phyloP scores from a whole-genome alignment of 2,329 filamentous ascomycete species.

The Fusarium odoratissimum region DNA sequence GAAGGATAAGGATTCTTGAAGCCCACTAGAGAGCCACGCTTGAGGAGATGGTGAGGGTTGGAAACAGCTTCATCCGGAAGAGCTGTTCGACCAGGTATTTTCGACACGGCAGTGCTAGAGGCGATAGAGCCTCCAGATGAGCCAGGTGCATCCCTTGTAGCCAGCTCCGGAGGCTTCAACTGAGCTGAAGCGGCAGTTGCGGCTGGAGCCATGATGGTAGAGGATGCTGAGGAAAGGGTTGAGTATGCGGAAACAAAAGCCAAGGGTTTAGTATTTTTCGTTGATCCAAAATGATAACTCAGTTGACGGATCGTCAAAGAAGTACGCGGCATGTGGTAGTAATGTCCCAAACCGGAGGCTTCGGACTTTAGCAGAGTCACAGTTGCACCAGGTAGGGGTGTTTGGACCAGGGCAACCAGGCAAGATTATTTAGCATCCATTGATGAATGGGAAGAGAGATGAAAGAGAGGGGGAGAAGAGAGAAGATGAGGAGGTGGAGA shows the following conservation, averaged over 20 bases:
- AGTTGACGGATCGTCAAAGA: conserved; percentile 35
- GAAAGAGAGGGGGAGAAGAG: neutral
- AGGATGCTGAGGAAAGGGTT: conserved; percentile 20
- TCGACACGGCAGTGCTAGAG: conserved; percentile 48
- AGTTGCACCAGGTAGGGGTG: conserved; percentile 21
- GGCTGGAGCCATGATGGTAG: conserved; percentile 36
- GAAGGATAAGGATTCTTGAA: conserved; percentile 67
- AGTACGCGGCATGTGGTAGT: conserved; percentile 41
- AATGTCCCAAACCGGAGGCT: conserved; percentile 24
- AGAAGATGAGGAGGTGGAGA: conserved; percentile 5
- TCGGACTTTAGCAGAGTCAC: conserved; percentile 15
- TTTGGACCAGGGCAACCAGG: conserved; percentile 7
- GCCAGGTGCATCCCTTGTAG: conserved; percentile 20
- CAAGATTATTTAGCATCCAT: conserved; percentile 11
- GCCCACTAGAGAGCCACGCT: conserved; percentile 53
- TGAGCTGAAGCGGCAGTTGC: conserved; percentile 26
- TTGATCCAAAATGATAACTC: conserved; percentile 32
- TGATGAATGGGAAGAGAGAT: neutral
- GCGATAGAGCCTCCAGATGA: conserved; percentile 13
- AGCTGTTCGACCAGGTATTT: conserved; percentile 49
- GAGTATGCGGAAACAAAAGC: conserved; percentile 16
- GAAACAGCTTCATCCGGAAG: conserved; percentile 57
- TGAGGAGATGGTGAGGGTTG: conserved; percentile 62
- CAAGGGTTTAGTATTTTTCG: conserved; percentile 11
- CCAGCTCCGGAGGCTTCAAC: conserved; percentile 29